These are phyloP conservation scores for Hymenoscyphus scutula DNA, from an alignment of 2,329 filamentous ascomycete genomes.

Conservation along the genomic window DNA sequence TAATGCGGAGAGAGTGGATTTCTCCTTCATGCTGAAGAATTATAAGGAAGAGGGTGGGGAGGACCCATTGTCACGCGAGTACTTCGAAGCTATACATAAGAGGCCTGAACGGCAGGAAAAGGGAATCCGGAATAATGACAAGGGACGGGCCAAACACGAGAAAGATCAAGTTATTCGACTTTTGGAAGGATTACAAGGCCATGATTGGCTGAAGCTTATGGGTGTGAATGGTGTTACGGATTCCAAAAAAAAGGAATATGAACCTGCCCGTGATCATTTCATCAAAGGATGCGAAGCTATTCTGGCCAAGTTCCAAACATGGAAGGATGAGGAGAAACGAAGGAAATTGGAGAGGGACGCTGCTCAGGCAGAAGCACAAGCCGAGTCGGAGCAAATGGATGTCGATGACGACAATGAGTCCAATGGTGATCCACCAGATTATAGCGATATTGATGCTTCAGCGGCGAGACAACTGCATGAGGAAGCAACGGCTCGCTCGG, in stretches of 20 bases:
- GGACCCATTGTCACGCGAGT: slow-evolving; percentile 56
- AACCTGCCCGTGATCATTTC: slow-evolving; percentile 81
- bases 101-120: slow-evolving; percentile 60
- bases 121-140: slow-evolving; percentile 62
- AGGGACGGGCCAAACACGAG: slow-evolving; percentile 64
- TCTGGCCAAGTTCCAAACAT: slow-evolving; percentile 81
- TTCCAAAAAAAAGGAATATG: slow-evolving; percentile 79
- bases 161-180: slow-evolving; percentile 62
- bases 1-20: slow-evolving; percentile 56
- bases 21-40: slow-evolving; percentile 51
- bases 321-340: slow-evolving; percentile 87
- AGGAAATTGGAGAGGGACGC: slow-evolving; percentile 75
- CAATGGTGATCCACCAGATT: slow-evolving; percentile 57
- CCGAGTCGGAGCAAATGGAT: slow-evolving; percentile 34
- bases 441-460: slow-evolving; percentile 67
- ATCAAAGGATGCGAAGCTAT: slow-evolving; percentile 78
- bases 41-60: slow-evolving; percentile 37
- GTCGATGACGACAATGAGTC: slow-evolving; percentile 31
- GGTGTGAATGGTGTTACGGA: slow-evolving; percentile 81
- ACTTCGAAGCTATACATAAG: slow-evolving; percentile 54
- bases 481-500: slow-evolving; percentile 38
- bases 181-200: slow-evolving; percentile 80
- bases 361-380: slow-evolving; percentile 46
- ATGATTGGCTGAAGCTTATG: slow-evolving; percentile 91
- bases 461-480: slow-evolving; percentile 70